Evolutionary conservation across 164 flowering plant species (phyloP), one percentile per base, ranked within the genome.

Genomic region (Kalanchoe fedtschenkoi): DNA sequence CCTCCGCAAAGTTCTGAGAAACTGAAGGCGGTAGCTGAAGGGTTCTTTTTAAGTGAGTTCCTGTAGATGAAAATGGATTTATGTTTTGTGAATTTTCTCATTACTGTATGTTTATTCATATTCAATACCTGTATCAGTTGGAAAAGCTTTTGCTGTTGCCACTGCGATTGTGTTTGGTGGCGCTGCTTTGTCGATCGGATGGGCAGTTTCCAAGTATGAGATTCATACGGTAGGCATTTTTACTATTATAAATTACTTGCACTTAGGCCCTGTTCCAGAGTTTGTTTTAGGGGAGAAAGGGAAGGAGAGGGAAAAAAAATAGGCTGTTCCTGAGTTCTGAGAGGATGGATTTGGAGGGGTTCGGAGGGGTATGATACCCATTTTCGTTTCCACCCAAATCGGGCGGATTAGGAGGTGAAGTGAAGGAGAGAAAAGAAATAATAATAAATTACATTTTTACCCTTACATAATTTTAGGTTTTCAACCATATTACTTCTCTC

Each of bases 1-100:
- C 58, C 79, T 15, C 67, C 66, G 59, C 56, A 74, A 10, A 76
- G 79, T 65, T 77, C 95, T 6, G 83, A 88, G 70, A 87, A 88
- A 76, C 46, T 91, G 73, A 87, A 80, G 74, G 97, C 87, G 43
- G 90, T 81, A 0, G 86, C 90, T 61, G 86, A 77, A 68, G 95
- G 96, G 56, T 71, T 84, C 56, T 66, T 78, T 34, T 83, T 74
- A 34, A 68, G 97, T 90, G 81, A 4, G 75, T 67, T 39, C 38
- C 30, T 58, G 56, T 7, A 15, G 56, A 16, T 51, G 56, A 58
- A 1, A 58, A 33, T 32, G 16, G 24, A 33, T 37, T 33, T 58
- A 19, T 58, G 24, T 34, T 19, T 5, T 19, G 24, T 34, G 38
- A n/a, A 16, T 34, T n/a, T 58, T 15, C 4, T n/a, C 6, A 17